Percentiles rank a stretch among this genome's conserved stretches.
phyloP scores from a whole-genome alignment of 768 basidiomycete genomes.

The Naganishia kalamii region DNA sequence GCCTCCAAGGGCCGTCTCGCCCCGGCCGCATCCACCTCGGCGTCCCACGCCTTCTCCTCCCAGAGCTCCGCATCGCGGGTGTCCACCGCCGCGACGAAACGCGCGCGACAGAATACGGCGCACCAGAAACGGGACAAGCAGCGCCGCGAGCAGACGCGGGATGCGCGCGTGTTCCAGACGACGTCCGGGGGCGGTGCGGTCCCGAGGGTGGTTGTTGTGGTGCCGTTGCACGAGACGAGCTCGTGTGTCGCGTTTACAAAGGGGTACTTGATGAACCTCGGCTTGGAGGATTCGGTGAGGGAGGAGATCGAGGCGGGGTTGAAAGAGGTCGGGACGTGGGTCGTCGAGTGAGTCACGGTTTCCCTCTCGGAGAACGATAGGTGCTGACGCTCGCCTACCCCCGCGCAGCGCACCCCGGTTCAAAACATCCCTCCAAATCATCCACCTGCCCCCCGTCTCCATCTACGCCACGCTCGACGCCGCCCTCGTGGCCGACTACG shows the following conservation, averaged over 20 bases:
- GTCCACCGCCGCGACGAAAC: conserved; percentile 42
- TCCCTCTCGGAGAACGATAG: not conserved
- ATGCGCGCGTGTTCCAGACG: conserved; percentile 56
- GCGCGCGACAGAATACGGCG: conserved; percentile 38
- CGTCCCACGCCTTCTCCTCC: conserved; percentile 50
- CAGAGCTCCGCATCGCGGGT: conserved; percentile 48
- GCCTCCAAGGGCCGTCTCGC: conserved; percentile 64
- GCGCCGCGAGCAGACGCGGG: conserved; percentile 76
- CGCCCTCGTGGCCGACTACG: conserved; percentile 82
- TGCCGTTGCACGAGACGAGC: conserved; percentile 72
- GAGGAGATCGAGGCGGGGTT: conserved; percentile 20
- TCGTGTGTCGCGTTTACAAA: conserved; percentile 53
- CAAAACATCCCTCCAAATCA: conserved; percentile 83
- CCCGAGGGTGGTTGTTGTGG: conserved; percentile 78
- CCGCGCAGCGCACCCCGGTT: conserved; percentile 69
- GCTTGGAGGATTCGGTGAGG: conserved; percentile 52
- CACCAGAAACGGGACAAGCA: conserved; percentile 67
- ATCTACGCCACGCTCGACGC: conserved; percentile 77
- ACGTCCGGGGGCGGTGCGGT: conserved; percentile 37
- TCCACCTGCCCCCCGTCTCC: conserved; percentile 64
- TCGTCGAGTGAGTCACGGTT: conserved; percentile 56
- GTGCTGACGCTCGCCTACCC: not conserved
- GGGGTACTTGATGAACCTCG: conserved; percentile 59
- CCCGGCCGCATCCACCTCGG: not conserved
- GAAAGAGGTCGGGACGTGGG: conserved; percentile 57